Evolutionary conservation across 495 filamentous ascomycete species (phyloP).

Genomic region (Tuber microsphaerosporum): DNA sequence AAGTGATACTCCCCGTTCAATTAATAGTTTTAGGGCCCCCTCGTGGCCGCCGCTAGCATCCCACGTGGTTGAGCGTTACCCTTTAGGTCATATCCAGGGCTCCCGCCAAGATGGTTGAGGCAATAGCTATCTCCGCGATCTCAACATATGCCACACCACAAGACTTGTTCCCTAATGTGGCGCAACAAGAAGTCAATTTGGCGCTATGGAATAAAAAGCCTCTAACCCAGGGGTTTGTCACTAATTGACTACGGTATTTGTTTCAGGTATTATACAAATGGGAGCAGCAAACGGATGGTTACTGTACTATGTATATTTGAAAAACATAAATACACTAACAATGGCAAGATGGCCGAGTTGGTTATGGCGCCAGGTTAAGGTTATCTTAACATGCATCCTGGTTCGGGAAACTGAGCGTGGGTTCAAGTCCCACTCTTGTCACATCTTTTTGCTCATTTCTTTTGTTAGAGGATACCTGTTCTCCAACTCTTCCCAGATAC

Average conservation of each 20-base stretch:
- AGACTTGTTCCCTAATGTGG: background rate
- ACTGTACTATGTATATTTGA: background rate
- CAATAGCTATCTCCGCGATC: background rate
- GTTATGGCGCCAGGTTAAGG: conserved; percentile 36
- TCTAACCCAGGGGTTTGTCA: background rate
- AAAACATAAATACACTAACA: background rate
- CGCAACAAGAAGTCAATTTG: background rate
- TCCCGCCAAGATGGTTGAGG: background rate
- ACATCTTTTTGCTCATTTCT: conserved; percentile 10
- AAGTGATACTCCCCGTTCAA: background rate
- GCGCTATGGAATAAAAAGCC: background rate
- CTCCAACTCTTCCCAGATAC: background rate
- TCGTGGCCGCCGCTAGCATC: background rate
- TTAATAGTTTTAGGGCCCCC: background rate
- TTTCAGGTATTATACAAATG: background rate
- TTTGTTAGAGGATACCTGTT: background rate
- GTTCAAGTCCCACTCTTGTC: conserved; percentile 38
- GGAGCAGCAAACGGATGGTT: background rate
- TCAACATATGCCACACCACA: background rate
- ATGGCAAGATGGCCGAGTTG: conserved; percentile 38
- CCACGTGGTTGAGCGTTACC: background rate
- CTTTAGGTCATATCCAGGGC: background rate
- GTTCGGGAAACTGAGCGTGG: conserved; percentile 31
- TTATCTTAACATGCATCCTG: conserved; percentile 33
- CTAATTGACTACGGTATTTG: too few relatives aligned